A percentile compares a stretch with the other conserved stretches of the same genome.
These are phyloP conservation scores for Solanum hybrid DNA, from an alignment of 305 asterid genomes.

Conservation along the genomic window DNA sequence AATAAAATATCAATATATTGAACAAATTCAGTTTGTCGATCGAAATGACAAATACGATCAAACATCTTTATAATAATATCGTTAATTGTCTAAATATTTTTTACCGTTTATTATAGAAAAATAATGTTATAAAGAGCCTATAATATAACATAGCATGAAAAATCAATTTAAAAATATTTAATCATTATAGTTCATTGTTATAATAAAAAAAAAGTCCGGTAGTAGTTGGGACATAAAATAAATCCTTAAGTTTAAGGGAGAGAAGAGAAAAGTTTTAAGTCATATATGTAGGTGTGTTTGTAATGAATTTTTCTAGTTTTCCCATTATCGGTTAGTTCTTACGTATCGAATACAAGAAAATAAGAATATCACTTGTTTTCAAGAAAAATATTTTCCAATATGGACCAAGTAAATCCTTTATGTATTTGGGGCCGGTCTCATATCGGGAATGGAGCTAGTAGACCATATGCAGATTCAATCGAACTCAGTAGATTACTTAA, in stretches of 20 bases:
- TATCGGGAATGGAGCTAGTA: not conserved
- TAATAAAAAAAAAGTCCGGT: not conserved
- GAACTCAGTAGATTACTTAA: not conserved
- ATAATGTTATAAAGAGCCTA: not conserved
- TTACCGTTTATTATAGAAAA: not conserved
- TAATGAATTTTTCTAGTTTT: not conserved
- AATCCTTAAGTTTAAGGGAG: not conserved
- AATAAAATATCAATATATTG: not conserved
- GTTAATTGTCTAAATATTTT: not conserved
- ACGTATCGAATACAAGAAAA: not conserved
- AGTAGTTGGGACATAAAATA: not conserved
- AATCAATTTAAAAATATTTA: not conserved
- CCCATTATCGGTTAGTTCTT: not conserved
- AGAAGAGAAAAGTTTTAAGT: not conserved
- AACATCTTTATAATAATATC: not conserved
- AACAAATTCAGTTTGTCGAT: not conserved
- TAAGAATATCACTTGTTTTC: not conserved
- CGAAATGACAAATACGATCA: not conserved
- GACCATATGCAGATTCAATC: rapidly evolving
- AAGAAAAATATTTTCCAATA: not conserved
- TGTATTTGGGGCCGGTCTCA: not conserved
- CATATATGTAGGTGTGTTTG: not conserved
- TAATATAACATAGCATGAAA: not conserved
- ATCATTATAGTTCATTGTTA: not conserved
- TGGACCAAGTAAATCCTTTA: not conserved